Evolutionary conservation across 2,329 filamentous ascomycete genomes (phyloP).

Genomic region (Trichoderma oligosporum): DNA sequence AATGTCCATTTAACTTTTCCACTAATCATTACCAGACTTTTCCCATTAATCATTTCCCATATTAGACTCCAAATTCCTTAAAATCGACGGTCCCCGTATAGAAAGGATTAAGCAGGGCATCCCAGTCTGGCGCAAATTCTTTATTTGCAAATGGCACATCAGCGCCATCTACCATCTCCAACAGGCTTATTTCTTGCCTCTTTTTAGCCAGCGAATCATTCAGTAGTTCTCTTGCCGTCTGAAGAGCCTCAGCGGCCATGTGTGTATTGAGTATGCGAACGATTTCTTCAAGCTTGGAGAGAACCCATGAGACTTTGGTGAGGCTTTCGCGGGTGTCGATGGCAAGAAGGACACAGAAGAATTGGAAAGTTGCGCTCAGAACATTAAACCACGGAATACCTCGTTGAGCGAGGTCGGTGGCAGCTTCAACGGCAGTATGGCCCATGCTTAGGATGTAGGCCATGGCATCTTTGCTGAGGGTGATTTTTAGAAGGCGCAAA

Average conservation of each 20-base stretch:
- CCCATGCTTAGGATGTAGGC: background rate
- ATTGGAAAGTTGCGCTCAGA: conserved; percentile 20
- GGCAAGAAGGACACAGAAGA: conserved; percentile 17
- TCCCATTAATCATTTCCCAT: no score
- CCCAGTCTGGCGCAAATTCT: conserved; percentile 4
- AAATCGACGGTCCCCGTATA: background rate
- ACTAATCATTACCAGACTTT: background rate
- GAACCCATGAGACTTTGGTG: conserved; percentile 15
- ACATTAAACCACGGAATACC: conserved; percentile 21
- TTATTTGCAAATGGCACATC: background rate
- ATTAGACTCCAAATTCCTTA: conserved; percentile 4
- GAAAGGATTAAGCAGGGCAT: conserved; percentile 3
- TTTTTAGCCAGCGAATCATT: conserved; percentile 1
- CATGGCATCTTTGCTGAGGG: conserved; percentile 1
- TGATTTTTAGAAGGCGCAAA: conserved; percentile 8
- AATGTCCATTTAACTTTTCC: no score
- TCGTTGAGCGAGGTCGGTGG: conserved; percentile 6
- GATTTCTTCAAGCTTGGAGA: conserved; percentile 9
- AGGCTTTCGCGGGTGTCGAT: conserved; percentile 16
- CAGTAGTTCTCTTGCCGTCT: conserved; percentile 8
- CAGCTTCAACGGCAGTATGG: background rate
- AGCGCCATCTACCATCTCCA: background rate
- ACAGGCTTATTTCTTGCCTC: conserved; percentile 4
- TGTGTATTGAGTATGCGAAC: conserved; percentile 19
- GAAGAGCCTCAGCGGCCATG: conserved; percentile 21